Base-by-base conservation (phyloP, 2,329 filamentous ascomycete genomes). In the Westerdykella aurantiaca region DNA sequence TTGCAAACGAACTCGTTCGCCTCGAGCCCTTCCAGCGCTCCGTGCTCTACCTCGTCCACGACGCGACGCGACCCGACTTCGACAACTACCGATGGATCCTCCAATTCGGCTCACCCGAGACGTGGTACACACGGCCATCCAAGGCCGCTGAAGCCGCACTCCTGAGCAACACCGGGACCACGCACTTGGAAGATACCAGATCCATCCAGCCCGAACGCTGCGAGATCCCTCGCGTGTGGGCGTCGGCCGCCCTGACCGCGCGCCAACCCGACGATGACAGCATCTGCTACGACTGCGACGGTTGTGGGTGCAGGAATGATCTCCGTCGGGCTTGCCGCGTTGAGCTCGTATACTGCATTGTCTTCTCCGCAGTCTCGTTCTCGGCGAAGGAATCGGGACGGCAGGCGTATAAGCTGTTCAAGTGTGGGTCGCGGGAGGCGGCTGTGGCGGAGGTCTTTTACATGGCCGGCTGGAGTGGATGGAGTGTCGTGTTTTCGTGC, bases 401-500 rank as follows among this genome's bases (percentile, higher is more conserved):
- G 11, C 49, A 53, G 18, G 60, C 65, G 4, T 65, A 60, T 52
- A 64, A 54, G 35, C 29, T 66, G 6, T 38, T 61, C 34, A 59
- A 52, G 31, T 66, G 58, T 35, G 62, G 64, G 4, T 62, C 59
- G 39, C 53, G 63, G 6, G 60, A 64, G 17, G 58, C 56, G 11
- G 64, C 63, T 0, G 46, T 49, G 2, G 47, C 57, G 1, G 60
- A 66, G 39, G 53, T 56, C 0, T 66, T 61, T 38, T 58, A 64
- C 39, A 49, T 55, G 2, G 43, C 56, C 5, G 60, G 62, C 2
- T 40, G 57, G 9, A 56, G 60, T 25, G 63, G 64, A 1, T 65
- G 57, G 57, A 63, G 52, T 31, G 34, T 66, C 2, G 55, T 49
- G 0, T 67, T 66, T 29, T 58, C 57, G 16, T 67, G 63, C 29